Evolutionary conservation across 208 protist genomes (phyloP).

Genomic region (Leishmania lainsoni): DNA sequence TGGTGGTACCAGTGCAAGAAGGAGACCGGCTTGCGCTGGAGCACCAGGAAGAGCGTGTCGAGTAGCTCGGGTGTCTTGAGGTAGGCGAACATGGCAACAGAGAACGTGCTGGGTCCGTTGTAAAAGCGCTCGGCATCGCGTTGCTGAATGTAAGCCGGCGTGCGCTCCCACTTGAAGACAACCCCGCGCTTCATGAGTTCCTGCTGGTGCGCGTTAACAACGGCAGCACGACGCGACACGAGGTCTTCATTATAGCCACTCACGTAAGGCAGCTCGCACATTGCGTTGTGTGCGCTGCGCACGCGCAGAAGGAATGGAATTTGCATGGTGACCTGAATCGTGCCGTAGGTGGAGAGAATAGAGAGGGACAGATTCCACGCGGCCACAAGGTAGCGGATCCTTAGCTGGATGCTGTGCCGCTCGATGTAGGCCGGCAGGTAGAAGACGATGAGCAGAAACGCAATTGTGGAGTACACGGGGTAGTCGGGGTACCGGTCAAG

Average conservation of each 20-base stretch:
- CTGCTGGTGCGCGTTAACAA: slow-evolving; percentile 1
- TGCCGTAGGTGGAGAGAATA: slow-evolving; percentile 67
- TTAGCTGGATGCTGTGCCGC: slow-evolving; percentile 33
- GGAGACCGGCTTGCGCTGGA: slow-evolving; percentile 54
- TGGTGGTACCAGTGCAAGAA: slow-evolving; percentile 22
- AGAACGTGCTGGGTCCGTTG: slow-evolving; percentile 38
- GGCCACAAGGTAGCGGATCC: slow-evolving; percentile 42
- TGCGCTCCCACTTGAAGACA: slow-evolving; percentile 7
- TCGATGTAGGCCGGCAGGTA: slow-evolving; percentile 29
- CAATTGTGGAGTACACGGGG: slow-evolving; percentile 26
- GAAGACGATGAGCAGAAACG: slow-evolving; percentile 34
- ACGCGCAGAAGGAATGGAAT: background rate
- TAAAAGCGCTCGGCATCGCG: slow-evolving; percentile 21
- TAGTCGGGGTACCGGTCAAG: slow-evolving; percentile 34
- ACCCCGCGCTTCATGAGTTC: slow-evolving; percentile 4
- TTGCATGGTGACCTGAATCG: background rate
- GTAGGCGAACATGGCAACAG: slow-evolving; percentile 55
- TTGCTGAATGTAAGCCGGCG: slow-evolving; percentile 32
- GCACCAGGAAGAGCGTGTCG: slow-evolving; percentile 74
- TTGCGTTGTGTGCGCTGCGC: background rate
- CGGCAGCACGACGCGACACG: background rate
- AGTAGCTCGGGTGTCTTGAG: slow-evolving; percentile 81
- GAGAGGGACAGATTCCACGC: slow-evolving; percentile 86
- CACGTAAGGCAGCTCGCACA: background rate
- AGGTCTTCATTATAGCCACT: background rate